Evolutionary conservation across 331 rosid genomes (phyloP), one percentile per base, ranked within the genome.

Genomic region (Quercus tomentella): DNA sequence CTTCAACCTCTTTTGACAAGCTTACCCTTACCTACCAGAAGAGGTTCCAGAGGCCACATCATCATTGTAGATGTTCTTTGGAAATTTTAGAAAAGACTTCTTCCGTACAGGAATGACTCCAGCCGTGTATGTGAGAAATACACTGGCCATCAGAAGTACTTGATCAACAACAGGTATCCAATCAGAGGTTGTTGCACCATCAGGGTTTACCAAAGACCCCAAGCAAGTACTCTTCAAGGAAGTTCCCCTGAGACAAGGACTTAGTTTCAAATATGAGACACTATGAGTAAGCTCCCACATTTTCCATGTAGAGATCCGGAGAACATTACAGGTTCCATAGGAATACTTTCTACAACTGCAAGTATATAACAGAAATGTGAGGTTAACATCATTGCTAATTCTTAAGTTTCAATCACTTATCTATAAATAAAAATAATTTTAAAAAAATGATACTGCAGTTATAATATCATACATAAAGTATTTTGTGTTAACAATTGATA

Each of bases 11-110:
- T 74, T 76, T 86, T 76, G 83, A 89, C 73, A 74, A 67, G 88
- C 90, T 85, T 88, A 90, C 96, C 92, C 99, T 93, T 91, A 96
- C 99, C 99, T 91, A 96, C 99, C 99, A 96, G 93, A 90, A 87
- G 94, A 75, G 70, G 81, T 85, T 80, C 82, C 88, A 51, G 84
- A 76, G 61, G 65, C 76, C 25, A 70, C 76, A 56, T 73, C 79
- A 76, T 89, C 84, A 35, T 62, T 82, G 79, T 86, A 79, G 84
- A 78, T 63, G 67, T 30, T 86, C 83, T 91, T 90, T 76, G 74
- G 86, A 86, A 41, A 65, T 80, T 60, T 77, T 45, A 26, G 60
- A 84, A 69, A 76, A 72, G 97, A 81, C 80, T 83, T 89, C 78
- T 83, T 89, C 78, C 69, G 79, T 30, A 79, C 73, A 82, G 96